Percentiles rank a stretch among this genome's conserved stretches.
Conservation (phyloP, 345 rosid species). For the Sapria himalayana region DNA sequence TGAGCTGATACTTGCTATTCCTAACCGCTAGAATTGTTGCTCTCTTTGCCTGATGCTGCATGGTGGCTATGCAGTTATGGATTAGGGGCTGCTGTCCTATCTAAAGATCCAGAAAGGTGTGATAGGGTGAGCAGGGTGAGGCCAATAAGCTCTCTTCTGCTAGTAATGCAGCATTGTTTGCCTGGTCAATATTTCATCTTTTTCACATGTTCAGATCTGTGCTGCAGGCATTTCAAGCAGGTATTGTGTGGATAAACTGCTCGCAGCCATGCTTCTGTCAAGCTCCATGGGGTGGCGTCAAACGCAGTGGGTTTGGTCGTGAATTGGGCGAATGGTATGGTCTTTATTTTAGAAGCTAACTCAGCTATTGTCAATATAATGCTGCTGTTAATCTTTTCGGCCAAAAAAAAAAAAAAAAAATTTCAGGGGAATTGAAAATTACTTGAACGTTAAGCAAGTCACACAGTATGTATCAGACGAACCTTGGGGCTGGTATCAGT, state of each 20-base stretch:
- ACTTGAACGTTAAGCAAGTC: no score
- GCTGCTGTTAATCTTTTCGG: no score
- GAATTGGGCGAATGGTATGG: slow-evolving; percentile 87
- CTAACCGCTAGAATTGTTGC: no score
- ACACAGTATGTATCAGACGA: no score
- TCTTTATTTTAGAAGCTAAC: no score
- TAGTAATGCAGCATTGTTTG: background rate
- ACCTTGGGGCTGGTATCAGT: no score
- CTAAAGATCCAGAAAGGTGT: slow-evolving; percentile 78
- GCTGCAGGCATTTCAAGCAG: slow-evolving; percentile 55
- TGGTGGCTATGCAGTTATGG: slow-evolving; percentile 35
- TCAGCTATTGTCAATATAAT: no score
- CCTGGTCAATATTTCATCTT: slow-evolving; percentile 1
- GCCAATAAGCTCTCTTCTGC: background rate
- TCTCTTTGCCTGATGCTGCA: slow-evolving; percentile 6
- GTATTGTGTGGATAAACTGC: slow-evolving; percentile 89
- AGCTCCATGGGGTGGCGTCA: slow-evolving; percentile 98
- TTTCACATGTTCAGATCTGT: background rate
- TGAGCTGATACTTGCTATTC: slow-evolving; percentile 20
- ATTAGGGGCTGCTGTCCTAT: slow-evolving; percentile 71
- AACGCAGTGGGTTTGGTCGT: slow-evolving; percentile 96
- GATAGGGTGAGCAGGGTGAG: slow-evolving; percentile 85
- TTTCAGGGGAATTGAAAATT: no score
- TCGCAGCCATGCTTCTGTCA: slow-evolving; percentile 95
- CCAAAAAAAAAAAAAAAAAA: no score